Base-by-base conservation (phyloP, 345 rosid species). In the Laguncularia racemosa region DNA sequence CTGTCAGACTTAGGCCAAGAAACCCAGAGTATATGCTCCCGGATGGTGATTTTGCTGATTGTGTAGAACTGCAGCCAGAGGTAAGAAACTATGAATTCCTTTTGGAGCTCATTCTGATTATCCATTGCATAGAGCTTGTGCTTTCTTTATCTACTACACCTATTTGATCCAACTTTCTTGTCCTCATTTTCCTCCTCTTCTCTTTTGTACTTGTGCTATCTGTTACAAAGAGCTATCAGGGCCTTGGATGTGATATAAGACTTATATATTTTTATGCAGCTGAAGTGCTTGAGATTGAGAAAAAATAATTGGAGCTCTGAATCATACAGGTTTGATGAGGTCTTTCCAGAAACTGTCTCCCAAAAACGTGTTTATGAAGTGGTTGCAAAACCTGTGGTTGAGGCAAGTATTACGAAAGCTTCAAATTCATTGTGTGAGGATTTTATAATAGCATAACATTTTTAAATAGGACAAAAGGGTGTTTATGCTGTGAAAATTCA, bases 281-380 rank as follows among this genome's bases (percentile, higher is more conserved):
- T 88, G 64, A 92, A 85, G 69, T 67, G 89, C 74, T 76, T 92
- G 51, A 92, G 82, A 74, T 67, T 92, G 77, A 81, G 80, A 45
- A 88, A 89, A 73, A 86, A 88, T 80, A 88, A 86, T 67, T 92
- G 96, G 98, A 86, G 65, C 52, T 78, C 91, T 60, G 98, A 88
- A 68, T 81, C 95, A 2, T 92, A 86, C 60, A 78, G 60, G 77
- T 92, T 92, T 40, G 98, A 88, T 33, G 93, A 88, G 69, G 81
- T 88, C 46, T 84, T 88, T 50, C 66, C 88, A 3, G 95, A 88
- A 44, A 72, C 83, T 57, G 89, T 95, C 73, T 88, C 96, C 19
- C 96, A 92, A 64, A 92, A 81, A 66, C 93, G 96, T 46, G 95
- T 92, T 14, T 88, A 88, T 67, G 95, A 92, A 73, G 93, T 66